Conservation (phyloP, 768 basidiomycete species). For the Pholiota molesta region DNA sequence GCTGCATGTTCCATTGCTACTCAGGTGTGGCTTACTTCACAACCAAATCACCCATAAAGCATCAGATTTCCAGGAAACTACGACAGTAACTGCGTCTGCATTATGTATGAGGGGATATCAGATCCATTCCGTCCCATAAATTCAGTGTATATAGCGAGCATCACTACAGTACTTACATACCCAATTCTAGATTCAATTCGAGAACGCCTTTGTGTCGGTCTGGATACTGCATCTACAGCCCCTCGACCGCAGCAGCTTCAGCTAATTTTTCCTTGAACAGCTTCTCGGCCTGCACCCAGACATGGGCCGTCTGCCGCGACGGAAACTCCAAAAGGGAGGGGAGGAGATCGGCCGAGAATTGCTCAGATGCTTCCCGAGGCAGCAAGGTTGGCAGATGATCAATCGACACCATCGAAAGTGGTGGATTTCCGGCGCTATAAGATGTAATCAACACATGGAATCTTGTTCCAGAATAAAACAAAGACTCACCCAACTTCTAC, state of each 20-base stretch:
- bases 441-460: slow-evolving; percentile 6
- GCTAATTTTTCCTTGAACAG: slow-evolving; percentile 66
- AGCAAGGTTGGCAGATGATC: slow-evolving; percentile 96
- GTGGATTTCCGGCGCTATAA: slow-evolving; percentile 60
- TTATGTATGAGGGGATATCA: background rate
- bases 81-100: slow-evolving; percentile 3
- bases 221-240: slow-evolving; percentile 16
- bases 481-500: slow-evolving; percentile 74
- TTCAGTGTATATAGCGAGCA: slow-evolving; percentile 6
- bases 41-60: slow-evolving; percentile 1
- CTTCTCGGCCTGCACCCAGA: slow-evolving; percentile 88
- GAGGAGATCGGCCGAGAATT: slow-evolving; percentile 87
- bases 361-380: slow-evolving; percentile 95
- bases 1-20: too few relatives aligned
- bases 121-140: background rate
- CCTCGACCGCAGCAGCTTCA: slow-evolving; percentile 43
- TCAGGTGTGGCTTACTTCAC: background rate
- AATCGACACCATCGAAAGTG: slow-evolving; percentile 88
- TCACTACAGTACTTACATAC: slow-evolving; percentile 8
- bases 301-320: slow-evolving; percentile 61
- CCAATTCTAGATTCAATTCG: slow-evolving; percentile 15
- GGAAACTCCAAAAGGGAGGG: slow-evolving; percentile 87
- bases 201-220: slow-evolving; percentile 10
- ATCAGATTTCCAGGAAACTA: slow-evolving; percentile 17
- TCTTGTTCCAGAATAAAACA: slow-evolving; percentile 18